Evolutionary conservation across 2,329 filamentous ascomycete species (phyloP).

Genomic region (Myriosclerotinia scirpicola): DNA sequence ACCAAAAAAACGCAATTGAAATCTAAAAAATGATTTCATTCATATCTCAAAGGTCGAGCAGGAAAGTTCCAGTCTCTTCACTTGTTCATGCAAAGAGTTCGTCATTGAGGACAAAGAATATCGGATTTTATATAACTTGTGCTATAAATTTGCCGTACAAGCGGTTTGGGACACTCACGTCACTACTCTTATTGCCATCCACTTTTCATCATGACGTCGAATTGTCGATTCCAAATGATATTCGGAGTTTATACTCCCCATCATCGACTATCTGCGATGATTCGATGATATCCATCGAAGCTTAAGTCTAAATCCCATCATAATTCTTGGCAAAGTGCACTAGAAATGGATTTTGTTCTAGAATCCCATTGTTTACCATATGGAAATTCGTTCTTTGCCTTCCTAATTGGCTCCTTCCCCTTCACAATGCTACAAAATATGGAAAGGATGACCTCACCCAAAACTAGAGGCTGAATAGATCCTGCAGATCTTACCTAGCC

Average conservation of each 20-base stretch:
- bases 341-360: background rate
- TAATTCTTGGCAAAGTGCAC: background rate
- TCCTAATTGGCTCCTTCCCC: background rate
- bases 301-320: background rate
- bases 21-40: background rate
- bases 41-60: background rate
- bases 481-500: background rate
- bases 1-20: background rate
- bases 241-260: background rate
- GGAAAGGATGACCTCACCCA: slow-evolving; percentile 8
- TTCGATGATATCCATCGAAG: background rate
- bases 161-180: background rate
- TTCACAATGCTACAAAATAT: background rate
- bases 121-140: background rate
- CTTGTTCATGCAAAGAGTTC: background rate
- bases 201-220: slow-evolving; percentile 14
- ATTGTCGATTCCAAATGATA: background rate
- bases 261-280: background rate
- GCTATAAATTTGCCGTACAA: background rate
- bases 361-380: background rate
- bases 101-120: background rate
- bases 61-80: background rate
- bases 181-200: background rate
- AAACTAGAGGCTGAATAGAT: background rate
- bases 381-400: no score